Conservation (phyloP, 768 basidiomycete genomes). For the Leccinum disarticulatum region DNA sequence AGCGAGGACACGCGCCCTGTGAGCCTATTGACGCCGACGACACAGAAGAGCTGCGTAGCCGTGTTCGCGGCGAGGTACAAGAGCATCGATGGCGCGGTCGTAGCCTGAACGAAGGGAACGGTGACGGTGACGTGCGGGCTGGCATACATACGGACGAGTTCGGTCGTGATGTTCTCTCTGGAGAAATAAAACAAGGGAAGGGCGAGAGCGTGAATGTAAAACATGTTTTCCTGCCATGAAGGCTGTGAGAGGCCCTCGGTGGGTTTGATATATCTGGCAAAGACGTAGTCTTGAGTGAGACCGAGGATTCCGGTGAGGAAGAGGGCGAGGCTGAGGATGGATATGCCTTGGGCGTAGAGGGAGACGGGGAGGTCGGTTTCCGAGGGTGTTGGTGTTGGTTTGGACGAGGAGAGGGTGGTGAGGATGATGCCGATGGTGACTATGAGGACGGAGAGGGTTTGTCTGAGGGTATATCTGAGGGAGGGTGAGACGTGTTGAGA, state of each 20-base stretch:
- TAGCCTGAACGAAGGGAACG: conserved; percentile 10
- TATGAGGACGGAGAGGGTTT: conserved; percentile 73
- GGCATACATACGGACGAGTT: conserved; percentile 13
- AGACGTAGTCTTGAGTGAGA: conserved; percentile 81
- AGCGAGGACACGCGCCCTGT: conserved; percentile 74
- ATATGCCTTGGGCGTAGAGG: conserved; percentile 68
- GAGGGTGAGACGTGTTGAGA: conserved; percentile 6
- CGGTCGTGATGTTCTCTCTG: conserved; percentile 45
- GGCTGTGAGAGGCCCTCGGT: conserved; percentile 25
- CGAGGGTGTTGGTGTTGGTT: conserved; percentile 21
- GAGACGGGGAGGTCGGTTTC: conserved; percentile 6
- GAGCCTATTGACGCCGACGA: conserved; percentile 83
- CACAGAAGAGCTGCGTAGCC: conserved; percentile 80
- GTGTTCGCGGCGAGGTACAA: conserved; percentile 74
- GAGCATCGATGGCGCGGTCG: conserved; percentile 57
- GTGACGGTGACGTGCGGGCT: conserved; percentile 16
- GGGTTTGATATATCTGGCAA: conserved; percentile 42
- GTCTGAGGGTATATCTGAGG: conserved; percentile 59
- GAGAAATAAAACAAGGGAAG: conserved; percentile 75
- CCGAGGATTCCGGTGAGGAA: conserved; percentile 81
- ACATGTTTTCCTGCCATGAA: conserved; percentile 88
- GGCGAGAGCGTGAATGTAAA: conserved; percentile 83
- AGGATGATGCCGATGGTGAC: conserved; percentile 78
- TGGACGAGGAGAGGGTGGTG: conserved; percentile 77
- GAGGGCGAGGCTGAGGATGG: conserved; percentile 72